These are phyloP conservation scores for Microthyrium microscopicum DNA, from an alignment of 2,329 filamentous ascomycete genomes.

Conservation along the genomic window DNA sequence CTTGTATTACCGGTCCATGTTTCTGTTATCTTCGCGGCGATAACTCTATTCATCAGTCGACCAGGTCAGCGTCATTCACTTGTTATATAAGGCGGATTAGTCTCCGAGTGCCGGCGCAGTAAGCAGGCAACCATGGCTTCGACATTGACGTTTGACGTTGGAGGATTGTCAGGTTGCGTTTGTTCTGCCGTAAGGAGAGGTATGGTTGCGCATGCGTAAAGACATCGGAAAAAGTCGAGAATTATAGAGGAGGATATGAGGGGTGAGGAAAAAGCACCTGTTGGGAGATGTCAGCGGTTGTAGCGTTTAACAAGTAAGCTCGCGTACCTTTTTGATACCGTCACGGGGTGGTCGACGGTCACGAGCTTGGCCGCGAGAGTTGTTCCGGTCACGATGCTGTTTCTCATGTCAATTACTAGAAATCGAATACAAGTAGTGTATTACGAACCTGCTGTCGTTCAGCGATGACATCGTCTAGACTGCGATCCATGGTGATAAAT, in stretches of 20 bases:
- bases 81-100: not conserved
- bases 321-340: constrained; percentile 19
- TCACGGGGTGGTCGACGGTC: constrained; percentile 9
- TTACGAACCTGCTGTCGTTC: constrained; percentile 47
- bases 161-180: constrained; percentile 1
- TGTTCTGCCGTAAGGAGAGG: too few relatives aligned
- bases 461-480: constrained; percentile 46
- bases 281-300: not conserved
- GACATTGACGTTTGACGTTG: not conserved
- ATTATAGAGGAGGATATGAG: constrained; percentile 14
- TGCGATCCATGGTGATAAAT: constrained; percentile 42
- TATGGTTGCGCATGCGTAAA: too few relatives aligned
- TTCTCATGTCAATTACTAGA: not conserved
- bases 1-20: constrained; percentile 49
- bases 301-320: constrained; percentile 5
- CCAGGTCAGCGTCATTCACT: constrained; percentile 20
- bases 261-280: constrained; percentile 25
- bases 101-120: not conserved
- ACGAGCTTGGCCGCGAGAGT: constrained; percentile 5
- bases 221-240: too few relatives aligned
- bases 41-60: constrained; percentile 16
- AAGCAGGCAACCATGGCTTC: not conserved
- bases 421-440: constrained; percentile 3
- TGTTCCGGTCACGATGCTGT: constrained; percentile 9
- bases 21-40: constrained; percentile 39